phyloP scores from a whole-genome alignment of 2,329 filamentous ascomycete species.

The Epichloe gansuensis region DNA sequence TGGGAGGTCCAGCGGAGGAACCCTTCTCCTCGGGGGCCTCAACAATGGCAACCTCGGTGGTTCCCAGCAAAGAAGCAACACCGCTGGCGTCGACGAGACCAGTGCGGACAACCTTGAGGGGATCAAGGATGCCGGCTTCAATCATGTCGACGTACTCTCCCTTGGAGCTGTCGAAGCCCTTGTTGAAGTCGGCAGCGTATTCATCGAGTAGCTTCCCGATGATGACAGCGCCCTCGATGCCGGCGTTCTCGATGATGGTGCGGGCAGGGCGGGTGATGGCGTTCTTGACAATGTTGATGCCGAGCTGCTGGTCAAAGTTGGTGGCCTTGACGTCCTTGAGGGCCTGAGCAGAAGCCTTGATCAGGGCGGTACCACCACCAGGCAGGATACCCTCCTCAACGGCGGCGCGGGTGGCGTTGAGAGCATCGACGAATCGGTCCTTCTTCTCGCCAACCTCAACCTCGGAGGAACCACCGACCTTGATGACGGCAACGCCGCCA shows the following conservation, averaged over 20 bases:
- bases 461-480: slow-evolving; percentile 94
- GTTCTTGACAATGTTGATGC: slow-evolving; percentile 94
- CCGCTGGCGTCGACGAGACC: slow-evolving; percentile 89
- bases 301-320: slow-evolving; percentile 99
- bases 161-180: slow-evolving; percentile 91
- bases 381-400: slow-evolving; percentile 99
- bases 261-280: slow-evolving; percentile 92
- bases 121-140: slow-evolving; percentile 87
- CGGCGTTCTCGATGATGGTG: slow-evolving; percentile 96
- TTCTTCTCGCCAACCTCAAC: slow-evolving; percentile 99
- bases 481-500: slow-evolving; percentile 97
- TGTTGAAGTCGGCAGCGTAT: slow-evolving; percentile 87
- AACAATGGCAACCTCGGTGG: slow-evolving; percentile 95
- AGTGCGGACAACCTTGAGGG: slow-evolving; percentile 98
- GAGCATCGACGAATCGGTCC: slow-evolving; percentile 95
- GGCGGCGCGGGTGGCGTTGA: slow-evolving; percentile 95
- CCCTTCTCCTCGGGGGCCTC: slow-evolving; percentile 93
- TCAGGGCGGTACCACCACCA: slow-evolving; percentile 92
- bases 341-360: slow-evolving; percentile 91
- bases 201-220: slow-evolving; percentile 98
- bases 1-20: slow-evolving; percentile 40
- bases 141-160: slow-evolving; percentile 99
- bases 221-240: slow-evolving; percentile 87
- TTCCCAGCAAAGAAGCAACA: slow-evolving; percentile 92
- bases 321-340: slow-evolving; percentile 68